Percentiles rank a stretch among this genome's conserved stretches.
phyloP scores from a whole-genome alignment of 768 basidiomycete species.

The Phaffia australis region DNA sequence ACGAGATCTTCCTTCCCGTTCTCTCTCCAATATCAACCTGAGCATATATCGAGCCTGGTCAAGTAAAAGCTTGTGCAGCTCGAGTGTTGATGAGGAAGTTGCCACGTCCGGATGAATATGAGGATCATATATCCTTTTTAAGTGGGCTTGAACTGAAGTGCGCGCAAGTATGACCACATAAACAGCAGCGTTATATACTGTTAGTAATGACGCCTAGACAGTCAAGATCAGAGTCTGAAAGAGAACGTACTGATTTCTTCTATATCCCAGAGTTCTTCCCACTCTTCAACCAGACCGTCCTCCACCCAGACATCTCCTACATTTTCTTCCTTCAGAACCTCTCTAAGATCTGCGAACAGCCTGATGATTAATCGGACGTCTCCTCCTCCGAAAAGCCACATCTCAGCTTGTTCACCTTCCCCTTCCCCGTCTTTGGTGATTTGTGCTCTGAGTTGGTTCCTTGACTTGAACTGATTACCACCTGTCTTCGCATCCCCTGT shows the following conservation, averaged over 20 bases:
- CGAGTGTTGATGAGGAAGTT: conserved; percentile 57
- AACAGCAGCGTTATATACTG: conserved; percentile 34
- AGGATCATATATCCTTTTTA: conserved; percentile 87
- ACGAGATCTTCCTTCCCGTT: conserved; percentile 44
- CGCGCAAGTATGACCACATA: conserved; percentile 35
- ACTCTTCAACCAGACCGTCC: conserved; percentile 59
- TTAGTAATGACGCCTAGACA: conserved; percentile 34
- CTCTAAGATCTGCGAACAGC: conserved; percentile 63
- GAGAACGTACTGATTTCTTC: conserved; percentile 73
- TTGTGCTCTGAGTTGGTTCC: no score
- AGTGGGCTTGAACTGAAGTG: conserved; percentile 76
- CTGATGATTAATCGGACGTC: conserved; percentile 67
- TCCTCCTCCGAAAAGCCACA: conserved; percentile 40
- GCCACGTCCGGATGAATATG: conserved; percentile 62
- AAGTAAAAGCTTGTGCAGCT: conserved; percentile 54
- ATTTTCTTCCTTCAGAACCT: conserved; percentile 39
- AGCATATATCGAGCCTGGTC: conserved; percentile 67
- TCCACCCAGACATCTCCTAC: conserved; percentile 56
- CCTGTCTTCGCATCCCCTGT: conserved; percentile 24
- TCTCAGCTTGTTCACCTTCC: conserved; percentile 50
- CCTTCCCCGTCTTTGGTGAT: conserved; percentile 11
- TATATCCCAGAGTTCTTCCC: conserved; percentile 58
- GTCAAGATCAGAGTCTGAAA: conserved; percentile 31
- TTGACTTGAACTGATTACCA: no score
- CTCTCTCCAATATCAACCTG: conserved; percentile 45